phyloP scores from a whole-genome alignment of 306 rosid species.

The Casuarina equisetifolia region DNA sequence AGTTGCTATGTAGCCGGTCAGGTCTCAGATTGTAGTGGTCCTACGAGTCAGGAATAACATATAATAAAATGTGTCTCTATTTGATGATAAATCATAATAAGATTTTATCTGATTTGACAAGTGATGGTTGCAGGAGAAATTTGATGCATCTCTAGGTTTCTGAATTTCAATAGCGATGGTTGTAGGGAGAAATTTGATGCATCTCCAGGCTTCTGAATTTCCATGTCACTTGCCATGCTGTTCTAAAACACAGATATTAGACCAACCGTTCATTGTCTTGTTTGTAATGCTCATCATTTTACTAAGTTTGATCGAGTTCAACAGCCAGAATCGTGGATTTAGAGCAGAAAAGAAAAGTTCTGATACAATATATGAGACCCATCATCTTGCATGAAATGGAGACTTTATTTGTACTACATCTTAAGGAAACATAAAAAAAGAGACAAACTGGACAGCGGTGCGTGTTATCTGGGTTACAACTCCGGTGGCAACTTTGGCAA shows the following conservation, averaged over 20 bases:
- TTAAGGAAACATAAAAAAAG: background rate
- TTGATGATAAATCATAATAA: too few species aligned
- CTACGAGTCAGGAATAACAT: too few species aligned
- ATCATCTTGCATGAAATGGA: background rate
- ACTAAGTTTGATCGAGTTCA: background rate
- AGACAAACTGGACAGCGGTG: background rate
- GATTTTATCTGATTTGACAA: too few species aligned
- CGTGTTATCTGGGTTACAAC: constrained; percentile 34
- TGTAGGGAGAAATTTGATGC: too few species aligned
- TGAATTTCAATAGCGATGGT: too few species aligned
- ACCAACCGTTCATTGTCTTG: background rate
- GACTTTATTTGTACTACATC: background rate
- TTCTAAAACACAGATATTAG: background rate
- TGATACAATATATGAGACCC: background rate
- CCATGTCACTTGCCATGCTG: background rate
- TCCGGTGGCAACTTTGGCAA: constrained; percentile 57
- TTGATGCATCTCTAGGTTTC: too few species aligned
- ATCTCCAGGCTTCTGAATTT: too few species aligned
- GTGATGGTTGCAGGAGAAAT: too few species aligned
- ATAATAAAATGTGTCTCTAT: too few species aligned
- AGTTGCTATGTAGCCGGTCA: too few species aligned
- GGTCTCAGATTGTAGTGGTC: too few species aligned
- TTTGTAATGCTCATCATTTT: background rate
- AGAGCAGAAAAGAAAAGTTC: background rate
- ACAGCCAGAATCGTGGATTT: background rate